Percentiles rank a stretch among this genome's conserved stretches.
Conservation (phyloP, 192 early-diverging fungal genomes). For the Allomyces macrogynus region DNA sequence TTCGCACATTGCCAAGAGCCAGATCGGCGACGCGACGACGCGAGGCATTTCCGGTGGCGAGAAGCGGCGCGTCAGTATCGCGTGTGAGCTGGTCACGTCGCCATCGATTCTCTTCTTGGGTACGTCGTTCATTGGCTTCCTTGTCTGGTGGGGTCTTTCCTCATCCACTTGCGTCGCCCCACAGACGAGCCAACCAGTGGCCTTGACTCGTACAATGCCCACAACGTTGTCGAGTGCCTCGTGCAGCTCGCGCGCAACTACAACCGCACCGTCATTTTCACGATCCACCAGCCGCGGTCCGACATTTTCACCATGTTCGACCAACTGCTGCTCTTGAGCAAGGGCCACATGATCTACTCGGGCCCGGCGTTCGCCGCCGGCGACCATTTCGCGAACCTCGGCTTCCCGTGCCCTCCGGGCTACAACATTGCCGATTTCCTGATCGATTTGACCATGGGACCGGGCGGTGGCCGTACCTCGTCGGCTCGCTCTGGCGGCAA, state of each 20-base stretch:
- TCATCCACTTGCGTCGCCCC: background rate
- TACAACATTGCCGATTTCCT: constrained; percentile 86
- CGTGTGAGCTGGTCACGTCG: constrained; percentile 76
- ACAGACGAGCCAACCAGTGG: constrained; percentile 59
- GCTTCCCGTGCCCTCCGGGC: constrained; percentile 62
- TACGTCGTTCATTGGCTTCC: constrained; percentile 9
- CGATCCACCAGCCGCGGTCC: constrained; percentile 85
- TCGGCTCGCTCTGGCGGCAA: background rate
- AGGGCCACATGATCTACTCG: constrained; percentile 63
- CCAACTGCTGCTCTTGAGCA: constrained; percentile 61
- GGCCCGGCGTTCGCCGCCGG: constrained; percentile 43
- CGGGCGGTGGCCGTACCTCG: constrained; percentile 3
- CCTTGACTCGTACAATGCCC: constrained; percentile 79
- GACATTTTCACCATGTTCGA: constrained; percentile 86
- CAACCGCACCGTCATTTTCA: constrained; percentile 66
- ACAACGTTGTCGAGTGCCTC: constrained; percentile 81
- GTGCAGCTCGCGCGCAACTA: constrained; percentile 54
- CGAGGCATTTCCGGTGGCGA: constrained; percentile 85
- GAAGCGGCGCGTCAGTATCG: constrained; percentile 79
- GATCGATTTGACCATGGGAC: constrained; percentile 46
- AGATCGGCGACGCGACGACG: constrained; percentile 44
- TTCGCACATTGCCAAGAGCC: constrained; percentile 52
- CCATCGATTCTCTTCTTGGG: constrained; percentile 72
- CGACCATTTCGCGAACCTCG: constrained; percentile 49
- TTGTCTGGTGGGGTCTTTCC: background rate